Percentiles rank a stretch among this genome's conserved stretches.
Evolutionary conservation across 2,329 filamentous ascomycete species (phyloP).

Genomic region (Ceratocystiopsis sp.): DNA sequence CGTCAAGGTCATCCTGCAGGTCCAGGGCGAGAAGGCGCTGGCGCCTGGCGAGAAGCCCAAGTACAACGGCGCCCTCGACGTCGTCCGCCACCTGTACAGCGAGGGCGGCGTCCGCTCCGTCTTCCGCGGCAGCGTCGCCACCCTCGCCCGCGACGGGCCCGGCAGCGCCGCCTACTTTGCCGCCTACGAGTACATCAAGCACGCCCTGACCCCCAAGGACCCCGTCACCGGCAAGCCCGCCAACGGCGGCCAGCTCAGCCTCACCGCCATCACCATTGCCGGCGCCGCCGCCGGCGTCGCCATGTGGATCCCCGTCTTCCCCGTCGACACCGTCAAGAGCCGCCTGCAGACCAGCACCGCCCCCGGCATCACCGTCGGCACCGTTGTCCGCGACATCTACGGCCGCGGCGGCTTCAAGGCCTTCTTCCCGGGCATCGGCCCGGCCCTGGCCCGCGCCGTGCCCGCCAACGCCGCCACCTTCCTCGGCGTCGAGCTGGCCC

Average conservation of each 20-base stretch:
- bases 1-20: slow-evolving; percentile 95
- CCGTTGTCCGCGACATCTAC: slow-evolving; percentile 72
- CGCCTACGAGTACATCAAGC: slow-evolving; percentile 92
- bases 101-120: slow-evolving; percentile 83
- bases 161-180: slow-evolving; percentile 93
- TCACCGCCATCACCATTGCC: slow-evolving; percentile 68
- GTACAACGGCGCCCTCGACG: slow-evolving; percentile 74
- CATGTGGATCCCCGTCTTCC: slow-evolving; percentile 99
- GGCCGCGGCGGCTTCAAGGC: slow-evolving; percentile 67
- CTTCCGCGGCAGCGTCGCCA: slow-evolving; percentile 81
- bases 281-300: slow-evolving; percentile 85
- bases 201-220: slow-evolving; percentile 67
- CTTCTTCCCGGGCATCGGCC: slow-evolving; percentile 94
- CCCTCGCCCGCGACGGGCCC: slow-evolving; percentile 81
- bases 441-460: slow-evolving; percentile 79
- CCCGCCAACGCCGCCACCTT: slow-evolving; percentile 96
- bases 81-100: slow-evolving; percentile 82
- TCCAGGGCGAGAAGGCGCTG: slow-evolving; percentile 78
- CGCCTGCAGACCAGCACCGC: slow-evolving; percentile 82
- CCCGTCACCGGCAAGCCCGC: slow-evolving; percentile 47
- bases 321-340: slow-evolving; percentile 91
- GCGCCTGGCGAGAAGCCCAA: slow-evolving; percentile 82
- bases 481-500: slow-evolving; percentile 66
- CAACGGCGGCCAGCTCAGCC: slow-evolving; percentile 52
- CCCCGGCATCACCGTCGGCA: slow-evolving; percentile 53